A percentile compares a stretch with the other conserved stretches of the same genome.
phyloP scores from a whole-genome alignment of 345 rosid genomes.

The Syzygium jambos region DNA sequence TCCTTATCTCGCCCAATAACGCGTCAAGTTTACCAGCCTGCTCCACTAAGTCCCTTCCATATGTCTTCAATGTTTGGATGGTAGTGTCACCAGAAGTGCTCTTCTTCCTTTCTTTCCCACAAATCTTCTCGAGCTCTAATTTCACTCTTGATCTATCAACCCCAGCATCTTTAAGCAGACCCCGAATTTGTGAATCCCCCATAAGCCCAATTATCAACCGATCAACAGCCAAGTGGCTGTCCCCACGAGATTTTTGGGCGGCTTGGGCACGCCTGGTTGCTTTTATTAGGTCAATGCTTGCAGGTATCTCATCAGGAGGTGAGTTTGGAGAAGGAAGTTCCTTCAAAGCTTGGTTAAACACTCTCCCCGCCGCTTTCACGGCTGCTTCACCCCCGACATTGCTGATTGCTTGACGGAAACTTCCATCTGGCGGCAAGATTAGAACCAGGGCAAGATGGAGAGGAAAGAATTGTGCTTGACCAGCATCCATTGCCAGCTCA shows the following conservation, averaged over 20 bases:
- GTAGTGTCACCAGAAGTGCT: slow-evolving; percentile 74
- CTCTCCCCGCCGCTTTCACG: slow-evolving; percentile 51
- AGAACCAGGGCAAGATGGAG: slow-evolving; percentile 66
- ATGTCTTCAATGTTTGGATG: slow-evolving; percentile 79
- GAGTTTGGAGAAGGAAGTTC: slow-evolving; percentile 78
- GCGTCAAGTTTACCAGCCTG: slow-evolving; percentile 93
- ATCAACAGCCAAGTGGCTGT: slow-evolving; percentile 75
- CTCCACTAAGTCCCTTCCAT: slow-evolving; percentile 88
- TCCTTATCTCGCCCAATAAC: slow-evolving; percentile 91
- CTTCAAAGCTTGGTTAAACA: slow-evolving; percentile 59
- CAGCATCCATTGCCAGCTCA: slow-evolving; percentile 46
- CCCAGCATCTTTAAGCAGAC: slow-evolving; percentile 64
- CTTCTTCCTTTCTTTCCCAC: slow-evolving; percentile 81
- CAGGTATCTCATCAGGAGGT: slow-evolving; percentile 66
- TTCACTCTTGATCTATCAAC: slow-evolving; percentile 39
- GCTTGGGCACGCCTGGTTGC: slow-evolving; percentile 71
- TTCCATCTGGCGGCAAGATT: slow-evolving; percentile 54
- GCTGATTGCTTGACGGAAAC: slow-evolving; percentile 54
- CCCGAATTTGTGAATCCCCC: slow-evolving; percentile 77
- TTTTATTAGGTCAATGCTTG: slow-evolving; percentile 61
- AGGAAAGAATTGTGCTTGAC: slow-evolving; percentile 84
- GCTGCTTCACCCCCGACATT: slow-evolving; percentile 53
- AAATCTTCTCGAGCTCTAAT: slow-evolving; percentile 75
- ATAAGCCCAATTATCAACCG: slow-evolving; percentile 67
- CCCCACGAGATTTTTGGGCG: slow-evolving; percentile 50